Evolutionary conservation across 257 asterid genomes (phyloP), one percentile per base, ranked within the genome.

Genomic region (Nicotiana attenuata): DNA sequence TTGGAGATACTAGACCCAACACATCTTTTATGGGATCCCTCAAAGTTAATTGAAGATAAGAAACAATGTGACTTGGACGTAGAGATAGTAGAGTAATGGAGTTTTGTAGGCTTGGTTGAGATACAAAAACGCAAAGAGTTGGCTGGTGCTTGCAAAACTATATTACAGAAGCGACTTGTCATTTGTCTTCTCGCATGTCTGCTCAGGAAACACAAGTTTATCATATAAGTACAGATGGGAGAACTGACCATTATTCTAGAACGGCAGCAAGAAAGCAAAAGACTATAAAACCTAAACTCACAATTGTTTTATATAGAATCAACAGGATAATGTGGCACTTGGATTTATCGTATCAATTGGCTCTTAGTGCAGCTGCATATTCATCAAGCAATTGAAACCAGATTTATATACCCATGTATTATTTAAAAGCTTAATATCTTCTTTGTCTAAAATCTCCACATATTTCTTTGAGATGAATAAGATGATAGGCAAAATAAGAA

Each of bases 211-310:
- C 86, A 82, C 79, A 87, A 87, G 6, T 77, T 89, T 86, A 87
- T 89, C 52, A 90, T 47, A 84, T 90, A 84, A 31, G 89, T 83
- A 65, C 85, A 81, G 47, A 90, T 55, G 80, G 92, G 87, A 81
- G 91, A 82, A 83, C 85, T 87, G 19, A 82, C 68, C 79, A 60
- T 83, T 91, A 87, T 88, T 80, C 79, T 88, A 88, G 85, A 89
- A 85, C 38, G 8, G 22, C 16, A 77, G 63, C 66, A 10, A 55
- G 17, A n/a, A 22, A 29, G 28, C 53, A 50, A 11, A 5, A 17
- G 19, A 17, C 20, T 9, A 45, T 7, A 24, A 38, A 22, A 17
- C 52, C 52, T 52, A 15, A 55, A 55, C 24, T 55, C 31, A 16
- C 55, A 29, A 56, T 28, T 52, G 53, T 29, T 77, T 41, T 64